phyloP scores from a whole-genome alignment of 768 basidiomycete genomes.

The Lactarius sp. region DNA sequence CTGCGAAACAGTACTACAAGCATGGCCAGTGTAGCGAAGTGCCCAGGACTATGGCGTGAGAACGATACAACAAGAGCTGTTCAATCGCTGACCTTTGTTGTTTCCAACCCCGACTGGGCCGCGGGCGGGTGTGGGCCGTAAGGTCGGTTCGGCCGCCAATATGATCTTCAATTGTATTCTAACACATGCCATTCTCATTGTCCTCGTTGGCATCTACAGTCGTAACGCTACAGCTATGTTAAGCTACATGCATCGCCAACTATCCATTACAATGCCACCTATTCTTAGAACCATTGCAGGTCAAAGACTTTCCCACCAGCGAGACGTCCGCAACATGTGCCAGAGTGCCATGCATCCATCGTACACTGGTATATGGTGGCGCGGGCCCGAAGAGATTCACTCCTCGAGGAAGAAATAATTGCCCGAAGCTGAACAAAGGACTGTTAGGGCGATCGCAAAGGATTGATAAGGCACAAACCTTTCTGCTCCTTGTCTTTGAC shows the following conservation, averaged over 20 bases:
- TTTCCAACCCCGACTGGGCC: conserved; percentile 9
- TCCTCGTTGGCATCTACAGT: conserved; percentile 1
- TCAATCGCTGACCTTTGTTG: conserved; percentile 14
- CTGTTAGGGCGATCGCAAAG: conserved; percentile 2
- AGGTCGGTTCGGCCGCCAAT: not conserved
- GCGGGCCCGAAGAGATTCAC: conserved; percentile 32
- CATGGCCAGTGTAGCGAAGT: not conserved
- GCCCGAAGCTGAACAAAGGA: conserved; percentile 50
- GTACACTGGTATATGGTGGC: not conserved
- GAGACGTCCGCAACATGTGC: not conserved
- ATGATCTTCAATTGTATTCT: not conserved
- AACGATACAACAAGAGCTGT: not conserved
- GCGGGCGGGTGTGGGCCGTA: not conserved
- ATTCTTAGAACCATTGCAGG: not conserved
- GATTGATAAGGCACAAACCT: conserved; percentile 39
- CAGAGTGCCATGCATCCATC: conserved; percentile 1
- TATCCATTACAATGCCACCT: not conserved
- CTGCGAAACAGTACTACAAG: not conserved
- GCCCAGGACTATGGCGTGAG: not conserved
- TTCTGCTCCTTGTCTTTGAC: conserved; percentile 90
- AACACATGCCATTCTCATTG: not conserved
- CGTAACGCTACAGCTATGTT: conserved; percentile 15
- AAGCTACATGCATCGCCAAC: conserved; percentile 11
- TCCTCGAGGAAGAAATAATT: conserved; percentile 95
- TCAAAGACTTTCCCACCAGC: not conserved